These are phyloP conservation scores for Endotrypanum monterogeii DNA, from an alignment of 208 protist genomes.

Conservation along the genomic window DNA sequence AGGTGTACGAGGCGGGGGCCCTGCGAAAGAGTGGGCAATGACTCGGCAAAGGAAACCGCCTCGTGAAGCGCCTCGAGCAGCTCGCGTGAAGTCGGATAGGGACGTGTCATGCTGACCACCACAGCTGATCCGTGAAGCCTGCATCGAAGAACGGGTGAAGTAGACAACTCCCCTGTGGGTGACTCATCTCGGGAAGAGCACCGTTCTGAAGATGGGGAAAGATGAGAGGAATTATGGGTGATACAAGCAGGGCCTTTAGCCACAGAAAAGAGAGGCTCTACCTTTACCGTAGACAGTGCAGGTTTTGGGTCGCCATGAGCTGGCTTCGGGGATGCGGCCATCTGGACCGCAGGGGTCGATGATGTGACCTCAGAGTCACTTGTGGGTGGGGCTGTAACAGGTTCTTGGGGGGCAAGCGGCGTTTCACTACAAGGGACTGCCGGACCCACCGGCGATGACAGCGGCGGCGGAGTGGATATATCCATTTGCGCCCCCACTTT, in stretches of 20 bases:
- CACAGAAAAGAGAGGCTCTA: not conserved
- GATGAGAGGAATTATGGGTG: not conserved
- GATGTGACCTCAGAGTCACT: not conserved
- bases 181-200: not conserved
- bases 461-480: not conserved
- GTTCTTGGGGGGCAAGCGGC: not conserved
- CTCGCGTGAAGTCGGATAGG: not conserved
- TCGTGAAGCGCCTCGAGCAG: slow-evolving; percentile 32
- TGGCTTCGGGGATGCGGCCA: not conserved
- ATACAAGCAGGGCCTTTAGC: not conserved
- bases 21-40: slow-evolving; percentile 11
- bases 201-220: not conserved
- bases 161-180: not conserved
- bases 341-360: not conserved
- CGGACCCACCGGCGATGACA: not conserved
- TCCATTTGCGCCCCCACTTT: not conserved
- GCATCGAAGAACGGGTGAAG: slow-evolving; percentile 17
- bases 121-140: slow-evolving; percentile 20
- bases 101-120: slow-evolving; percentile 13
- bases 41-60: slow-evolving; percentile 28
- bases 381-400: not conserved
- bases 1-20: slow-evolving; percentile 17
- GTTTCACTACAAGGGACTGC: not conserved
- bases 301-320: not conserved
- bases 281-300: not conserved